Evolutionary conservation across 306 rosid genomes (phyloP).

Genomic region (Hippophae tibetana): DNA sequence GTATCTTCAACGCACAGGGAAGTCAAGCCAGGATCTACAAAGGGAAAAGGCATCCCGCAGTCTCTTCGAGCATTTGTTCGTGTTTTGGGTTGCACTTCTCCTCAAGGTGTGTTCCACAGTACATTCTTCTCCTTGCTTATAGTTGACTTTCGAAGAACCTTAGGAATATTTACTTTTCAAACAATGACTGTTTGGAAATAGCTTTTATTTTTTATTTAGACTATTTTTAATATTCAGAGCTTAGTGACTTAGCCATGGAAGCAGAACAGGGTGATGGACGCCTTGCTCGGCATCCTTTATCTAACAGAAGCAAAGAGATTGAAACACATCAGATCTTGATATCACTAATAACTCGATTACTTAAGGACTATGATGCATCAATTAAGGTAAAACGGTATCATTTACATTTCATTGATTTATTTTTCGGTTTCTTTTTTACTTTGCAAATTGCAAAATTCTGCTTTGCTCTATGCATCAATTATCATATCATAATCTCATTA

Average conservation of each 20-base stretch:
- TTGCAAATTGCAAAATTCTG: background rate
- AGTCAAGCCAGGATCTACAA: conserved; percentile 41
- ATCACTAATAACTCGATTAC: conserved; percentile 31
- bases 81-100: conserved; percentile 41
- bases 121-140: background rate
- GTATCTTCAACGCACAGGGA: conserved; percentile 38
- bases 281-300: conserved; percentile 56
- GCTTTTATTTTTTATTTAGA: conserved; percentile 8
- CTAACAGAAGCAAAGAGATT: conserved; percentile 41
- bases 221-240: conserved; percentile 37
- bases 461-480: background rate
- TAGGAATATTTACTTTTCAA: conserved; percentile 3
- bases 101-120: conserved; percentile 30
- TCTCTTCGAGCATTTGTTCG: conserved; percentile 77
- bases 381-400: conserved; percentile 32
- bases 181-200: conserved; percentile 9
- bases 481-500: background rate
- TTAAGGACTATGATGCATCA: conserved; percentile 32
- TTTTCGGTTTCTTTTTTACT: background rate
- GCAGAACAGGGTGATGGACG: conserved; percentile 68
- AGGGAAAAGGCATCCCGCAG: conserved; percentile 70
- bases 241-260: conserved; percentile 39
- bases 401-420: conserved; percentile 1
- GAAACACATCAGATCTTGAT: conserved; percentile 54
- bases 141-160: background rate